Evolutionary conservation across 2,329 filamentous ascomycete species (phyloP).

Genomic region (Aspergillus sp.): DNA sequence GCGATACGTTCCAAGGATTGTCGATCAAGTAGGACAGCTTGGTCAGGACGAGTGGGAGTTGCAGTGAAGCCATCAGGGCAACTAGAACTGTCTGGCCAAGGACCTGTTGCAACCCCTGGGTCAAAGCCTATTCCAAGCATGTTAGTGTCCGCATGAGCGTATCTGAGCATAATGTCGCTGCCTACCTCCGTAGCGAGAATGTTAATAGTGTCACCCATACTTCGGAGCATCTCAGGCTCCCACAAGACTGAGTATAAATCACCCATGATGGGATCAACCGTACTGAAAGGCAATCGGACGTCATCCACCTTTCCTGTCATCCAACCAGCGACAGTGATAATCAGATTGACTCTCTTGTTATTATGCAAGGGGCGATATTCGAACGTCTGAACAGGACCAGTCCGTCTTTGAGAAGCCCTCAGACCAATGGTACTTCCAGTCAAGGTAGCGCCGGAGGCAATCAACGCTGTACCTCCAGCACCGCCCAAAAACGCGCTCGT

Average conservation of each 20-base stretch:
- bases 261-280: slow-evolving; percentile 95
- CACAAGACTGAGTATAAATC: slow-evolving; percentile 96
- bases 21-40: slow-evolving; percentile 96
- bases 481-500: slow-evolving; percentile 88
- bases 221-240: slow-evolving; percentile 97
- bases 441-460: slow-evolving; percentile 83
- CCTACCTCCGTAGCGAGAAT: slow-evolving; percentile 93
- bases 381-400: slow-evolving; percentile 90
- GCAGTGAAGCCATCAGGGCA: slow-evolving; percentile 86
- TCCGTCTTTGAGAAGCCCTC: slow-evolving; percentile 81
- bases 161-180: background rate
- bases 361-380: slow-evolving; percentile 97
- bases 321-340: slow-evolving; percentile 94
- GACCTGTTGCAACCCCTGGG: slow-evolving; percentile 93
- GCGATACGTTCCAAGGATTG: slow-evolving; percentile 97
- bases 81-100: slow-evolving; percentile 86
- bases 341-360: slow-evolving; percentile 94
- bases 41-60: slow-evolving; percentile 86
- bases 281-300: slow-evolving; percentile 91
- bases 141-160: slow-evolving; percentile 26
- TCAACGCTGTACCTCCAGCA: slow-evolving; percentile 87
- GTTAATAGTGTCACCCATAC: slow-evolving; percentile 98
- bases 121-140: slow-evolving; percentile 67
- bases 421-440: slow-evolving; percentile 85
- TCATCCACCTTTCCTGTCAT: slow-evolving; percentile 98